phyloP scores from a whole-genome alignment of 768 basidiomycete genomes.

The Boletellus sp. region DNA sequence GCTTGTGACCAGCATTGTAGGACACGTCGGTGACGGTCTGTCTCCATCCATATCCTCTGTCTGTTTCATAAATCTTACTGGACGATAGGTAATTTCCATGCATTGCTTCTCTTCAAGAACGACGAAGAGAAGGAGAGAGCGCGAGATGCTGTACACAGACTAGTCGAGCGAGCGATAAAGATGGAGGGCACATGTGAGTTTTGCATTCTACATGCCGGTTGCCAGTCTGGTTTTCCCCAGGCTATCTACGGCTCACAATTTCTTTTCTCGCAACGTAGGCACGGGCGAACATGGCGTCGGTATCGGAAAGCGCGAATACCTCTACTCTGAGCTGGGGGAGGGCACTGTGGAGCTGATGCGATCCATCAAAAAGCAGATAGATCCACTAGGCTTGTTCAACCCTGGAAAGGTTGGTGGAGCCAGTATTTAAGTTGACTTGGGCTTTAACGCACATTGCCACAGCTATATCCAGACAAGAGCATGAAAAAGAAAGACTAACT shows the following conservation, averaged over 20 bases:
- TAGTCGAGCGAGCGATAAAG: constrained; percentile 65
- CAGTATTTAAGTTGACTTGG: not conserved
- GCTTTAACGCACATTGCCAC: not conserved
- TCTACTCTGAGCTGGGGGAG: constrained; percentile 76
- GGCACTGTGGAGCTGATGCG: constrained; percentile 86
- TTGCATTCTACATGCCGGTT: not conserved
- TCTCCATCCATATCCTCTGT: constrained; percentile 23
- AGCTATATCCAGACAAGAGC: constrained; percentile 26
- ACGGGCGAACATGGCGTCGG: constrained; percentile 89
- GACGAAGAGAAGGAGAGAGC: constrained; percentile 49
- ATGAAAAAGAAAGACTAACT: constrained; percentile 13
- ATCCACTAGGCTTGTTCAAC: constrained; percentile 75
- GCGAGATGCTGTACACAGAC: constrained; percentile 47
- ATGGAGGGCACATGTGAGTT: constrained; percentile 70
- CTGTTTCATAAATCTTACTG: not conserved
- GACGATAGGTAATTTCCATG: constrained; percentile 44
- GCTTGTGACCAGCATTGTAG: constrained; percentile 62
- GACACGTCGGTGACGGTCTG: constrained; percentile 72
- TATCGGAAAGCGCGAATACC: constrained; percentile 75
- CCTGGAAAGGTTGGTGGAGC: constrained; percentile 67
- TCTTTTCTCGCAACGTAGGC: constrained; percentile 33
- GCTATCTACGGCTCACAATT: not conserved
- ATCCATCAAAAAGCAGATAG: constrained; percentile 68
- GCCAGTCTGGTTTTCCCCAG: not conserved
- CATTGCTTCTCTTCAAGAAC: constrained; percentile 53